phyloP scores from a whole-genome alignment of 805 yeast genomes.

The Sugiyamaella qingdaonensis region DNA sequence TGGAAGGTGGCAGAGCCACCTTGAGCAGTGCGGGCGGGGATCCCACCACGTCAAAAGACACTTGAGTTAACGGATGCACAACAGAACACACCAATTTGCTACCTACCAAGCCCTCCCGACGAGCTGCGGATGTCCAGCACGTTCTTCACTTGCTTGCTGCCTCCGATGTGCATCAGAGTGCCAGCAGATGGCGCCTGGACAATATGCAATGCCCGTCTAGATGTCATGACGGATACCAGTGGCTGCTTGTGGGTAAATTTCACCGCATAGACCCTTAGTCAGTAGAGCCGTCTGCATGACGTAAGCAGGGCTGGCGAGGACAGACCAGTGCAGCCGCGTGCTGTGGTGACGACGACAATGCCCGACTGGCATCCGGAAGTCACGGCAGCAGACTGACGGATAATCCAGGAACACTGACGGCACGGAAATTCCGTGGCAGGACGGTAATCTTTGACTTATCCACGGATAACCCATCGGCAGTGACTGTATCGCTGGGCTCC shows the following conservation, averaged over 20 bases:
- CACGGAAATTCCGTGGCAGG: too few relatives aligned
- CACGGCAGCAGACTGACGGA: too few relatives aligned
- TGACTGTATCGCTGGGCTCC: too few relatives aligned
- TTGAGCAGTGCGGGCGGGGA: constrained; percentile 30
- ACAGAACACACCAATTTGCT: neutral
- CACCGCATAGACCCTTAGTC: neutral
- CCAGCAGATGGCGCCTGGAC: constrained; percentile 13
- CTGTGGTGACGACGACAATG: too few relatives aligned
- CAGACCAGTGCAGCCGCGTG: too few relatives aligned
- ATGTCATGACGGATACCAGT: neutral
- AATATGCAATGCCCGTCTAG: constrained; percentile 9
- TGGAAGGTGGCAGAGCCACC: constrained; percentile 40
- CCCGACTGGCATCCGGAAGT: too few relatives aligned
- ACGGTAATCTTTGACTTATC: too few relatives aligned
- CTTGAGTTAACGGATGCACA: neutral
- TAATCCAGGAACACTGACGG: too few relatives aligned
- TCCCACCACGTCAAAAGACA: constrained; percentile 15
- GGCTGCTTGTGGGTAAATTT: neutral
- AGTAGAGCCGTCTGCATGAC: too few relatives aligned
- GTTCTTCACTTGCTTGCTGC: constrained; percentile 6
- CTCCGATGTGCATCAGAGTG: constrained; percentile 6
- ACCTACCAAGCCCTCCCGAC: constrained; percentile 6
- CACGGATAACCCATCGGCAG: too few relatives aligned
- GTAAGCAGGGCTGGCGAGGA: too few relatives aligned
- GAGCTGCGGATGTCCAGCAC: constrained; percentile 5